Evolutionary conservation across 352 stramenopile genomes (phyloP), one percentile per base, ranked within the genome.

Genomic region (Pilasporangium apinafurcum): DNA sequence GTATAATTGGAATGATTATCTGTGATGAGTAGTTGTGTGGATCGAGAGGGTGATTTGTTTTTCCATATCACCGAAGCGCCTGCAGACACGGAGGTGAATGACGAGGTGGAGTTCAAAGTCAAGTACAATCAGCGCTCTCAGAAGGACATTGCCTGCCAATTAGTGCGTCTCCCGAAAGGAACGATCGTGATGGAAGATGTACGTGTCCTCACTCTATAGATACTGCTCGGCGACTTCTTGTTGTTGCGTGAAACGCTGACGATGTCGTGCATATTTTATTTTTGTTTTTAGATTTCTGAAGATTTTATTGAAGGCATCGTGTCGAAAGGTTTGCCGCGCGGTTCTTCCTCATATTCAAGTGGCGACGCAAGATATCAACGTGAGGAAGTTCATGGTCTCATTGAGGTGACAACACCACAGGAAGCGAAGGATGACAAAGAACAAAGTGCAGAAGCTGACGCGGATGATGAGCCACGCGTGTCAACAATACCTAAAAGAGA

Each of bases 51-150:
- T 17, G 79, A 91, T 29, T 38, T 88, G 32, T 91, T 91, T 54
- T 91, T 91, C 58, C 79, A 91, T 59, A 80, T 88, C 27, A 81
- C 72, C 7, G 79, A 91, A 33, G 79, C 75, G 21, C 79, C 79
- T 1, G 51, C 80, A 50, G 73, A 85, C 51, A 44, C 83, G 37
- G 62, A 86, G 44, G 30, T 87, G 33, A 60, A 82, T 18, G 76
- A 88, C 51, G 79, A 91, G 36, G 64, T 88, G 27, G 75, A 83
- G 56, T 91, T 86, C 51, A 68, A 75, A 25, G 59, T 88, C 41
- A 83, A 72, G 40, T 73, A 60, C 49, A 88, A 88, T 51, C 68
- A 83, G 42, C 76, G 79, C 16, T 86, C 70, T 36, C 53, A 74
- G 38, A 86, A 86, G 45, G 73, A 88, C 44, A 77, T 86, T 38